These are phyloP conservation scores for Passalora sequoiae DNA, from an alignment of 2,329 filamentous ascomycete genomes.

Conservation along the genomic window DNA sequence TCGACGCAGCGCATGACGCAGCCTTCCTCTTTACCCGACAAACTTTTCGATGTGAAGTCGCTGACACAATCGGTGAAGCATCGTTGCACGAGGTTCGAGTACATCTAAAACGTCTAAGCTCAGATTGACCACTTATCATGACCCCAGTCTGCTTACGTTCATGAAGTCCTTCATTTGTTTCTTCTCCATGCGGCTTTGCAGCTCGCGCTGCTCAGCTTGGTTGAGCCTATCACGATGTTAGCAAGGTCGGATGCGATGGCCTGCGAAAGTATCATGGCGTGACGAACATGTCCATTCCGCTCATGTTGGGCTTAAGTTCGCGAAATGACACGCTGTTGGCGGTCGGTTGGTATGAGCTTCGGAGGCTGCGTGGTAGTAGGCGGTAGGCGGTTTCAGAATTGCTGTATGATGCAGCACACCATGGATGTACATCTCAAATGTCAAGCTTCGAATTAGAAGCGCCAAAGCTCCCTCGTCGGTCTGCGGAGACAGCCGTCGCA, in stretches of 20 bases:
- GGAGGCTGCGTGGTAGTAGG: too few relatives aligned
- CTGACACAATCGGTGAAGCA: constrained; percentile 98
- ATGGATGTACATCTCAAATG: too few relatives aligned
- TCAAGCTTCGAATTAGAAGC: too few relatives aligned
- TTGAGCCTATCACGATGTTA: constrained; percentile 54
- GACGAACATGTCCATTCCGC: constrained; percentile 31
- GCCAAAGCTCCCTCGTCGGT: too few relatives aligned
- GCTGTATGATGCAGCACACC: too few relatives aligned
- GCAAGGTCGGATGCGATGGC: constrained; percentile 8
- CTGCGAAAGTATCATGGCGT: constrained; percentile 9
- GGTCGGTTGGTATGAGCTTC: constrained; percentile 7
- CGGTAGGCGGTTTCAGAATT: too few relatives aligned
- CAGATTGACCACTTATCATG: too few relatives aligned
- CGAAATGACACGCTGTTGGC: not conserved
- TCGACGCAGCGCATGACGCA: constrained; percentile 93
- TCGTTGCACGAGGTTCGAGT: constrained; percentile 70
- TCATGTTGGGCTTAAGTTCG: constrained; percentile 20
- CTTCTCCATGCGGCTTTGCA: constrained; percentile 90
- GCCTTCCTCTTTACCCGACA: constrained; percentile 79
- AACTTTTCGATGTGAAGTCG: constrained; percentile 96
- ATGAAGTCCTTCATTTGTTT: constrained; percentile 99
- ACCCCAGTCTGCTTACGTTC: constrained; percentile 75
- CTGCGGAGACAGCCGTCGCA: too few relatives aligned
- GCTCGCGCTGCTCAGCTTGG: constrained; percentile 78
- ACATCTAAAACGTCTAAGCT: constrained; percentile 48